Evolutionary conservation across 1,139 yeast genomes (phyloP).

Genomic region (Taphrina communis): DNA sequence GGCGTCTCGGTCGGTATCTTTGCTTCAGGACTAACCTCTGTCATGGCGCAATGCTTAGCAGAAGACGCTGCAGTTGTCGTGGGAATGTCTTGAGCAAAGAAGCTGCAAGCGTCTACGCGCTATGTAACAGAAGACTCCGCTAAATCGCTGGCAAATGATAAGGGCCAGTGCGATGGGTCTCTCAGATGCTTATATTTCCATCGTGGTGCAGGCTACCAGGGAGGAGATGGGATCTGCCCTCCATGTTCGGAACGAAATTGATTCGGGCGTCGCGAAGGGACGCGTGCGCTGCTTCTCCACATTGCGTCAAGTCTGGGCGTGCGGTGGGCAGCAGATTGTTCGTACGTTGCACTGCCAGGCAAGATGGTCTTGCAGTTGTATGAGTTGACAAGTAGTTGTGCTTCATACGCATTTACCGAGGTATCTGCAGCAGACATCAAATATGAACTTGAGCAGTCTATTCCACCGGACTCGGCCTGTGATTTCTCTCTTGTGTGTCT

Average conservation of each 20-base stretch:
- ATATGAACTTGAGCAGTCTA: conserved; percentile 28
- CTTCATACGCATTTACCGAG: not conserved
- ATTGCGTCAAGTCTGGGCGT: not conserved
- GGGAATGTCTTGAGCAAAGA: too few relatives aligned
- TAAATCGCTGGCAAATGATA: too few relatives aligned
- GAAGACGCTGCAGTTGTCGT: too few relatives aligned
- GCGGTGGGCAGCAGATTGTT: too few relatives aligned
- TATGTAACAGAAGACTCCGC: too few relatives aligned
- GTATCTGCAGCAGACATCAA: not conserved
- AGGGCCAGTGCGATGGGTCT: too few relatives aligned
- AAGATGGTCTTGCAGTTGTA: too few relatives aligned
- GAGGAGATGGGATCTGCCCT: conserved; percentile 14
- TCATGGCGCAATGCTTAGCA: not conserved
- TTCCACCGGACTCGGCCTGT: conserved; percentile 30
- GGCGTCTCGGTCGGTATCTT: not conserved
- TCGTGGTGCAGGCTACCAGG: not conserved
- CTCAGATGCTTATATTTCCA: too few relatives aligned
- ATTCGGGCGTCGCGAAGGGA: conserved; percentile 5
- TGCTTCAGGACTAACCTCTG: not conserved
- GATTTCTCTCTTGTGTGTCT: conserved; percentile 34
- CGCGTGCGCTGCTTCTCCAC: conserved; percentile 9
- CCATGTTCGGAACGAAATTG: conserved; percentile 8
- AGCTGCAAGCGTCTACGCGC: too few relatives aligned
- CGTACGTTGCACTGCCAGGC: too few relatives aligned
- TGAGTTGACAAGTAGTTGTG: not conserved